Evolutionary conservation across 257 asterid species (phyloP), one percentile per base, ranked within the genome.

Genomic region (Anisodus tanguticus): DNA sequence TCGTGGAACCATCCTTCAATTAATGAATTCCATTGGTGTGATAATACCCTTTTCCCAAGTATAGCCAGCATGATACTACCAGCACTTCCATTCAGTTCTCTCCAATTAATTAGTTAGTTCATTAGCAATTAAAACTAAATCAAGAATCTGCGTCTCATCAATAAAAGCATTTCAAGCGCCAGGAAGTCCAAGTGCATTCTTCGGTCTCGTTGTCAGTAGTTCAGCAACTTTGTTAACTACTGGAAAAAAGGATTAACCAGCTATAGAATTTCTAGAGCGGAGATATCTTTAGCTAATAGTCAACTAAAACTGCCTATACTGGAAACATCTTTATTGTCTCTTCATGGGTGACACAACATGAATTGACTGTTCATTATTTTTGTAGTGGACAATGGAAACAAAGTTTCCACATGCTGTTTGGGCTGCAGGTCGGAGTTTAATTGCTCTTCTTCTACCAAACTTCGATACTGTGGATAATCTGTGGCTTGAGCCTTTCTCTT

Each of bases 341-440:
- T 49, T 85, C 72, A 77, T 72, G 66, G 41, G 35, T 51, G 71
- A 62, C 54, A 22, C 79, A 39, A 2, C 67, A 55, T 82, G 85
- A 41, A 67, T 82, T 86, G 81, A 81, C 79, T 60, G 26, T 79
- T 79, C 11, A 22, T 77, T 82, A 55, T 82, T 62, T 19, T 79
- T 80, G 83, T 82, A 96, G 99, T 96, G 98, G 99, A 92, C 92
- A 76, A 88, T 92, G 92, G 98, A 96, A 88, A 88, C 97, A 77
- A 94, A 93, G 89, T 88, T 84, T 71, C 98, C 99, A 47, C 99
- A 96, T 88, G 98, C 99, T 79, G 94, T 96, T 85, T 96, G 99
- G 99, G 98, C 99, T 87, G 94, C 98, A 85, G 99, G 99, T 85
- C 98, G 99, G 83, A 93, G 98, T 87, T 95, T 96, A 54, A 86